phyloP scores from a whole-genome alignment of 2,329 filamentous ascomycete genomes.

The Bipolaris cookei region DNA sequence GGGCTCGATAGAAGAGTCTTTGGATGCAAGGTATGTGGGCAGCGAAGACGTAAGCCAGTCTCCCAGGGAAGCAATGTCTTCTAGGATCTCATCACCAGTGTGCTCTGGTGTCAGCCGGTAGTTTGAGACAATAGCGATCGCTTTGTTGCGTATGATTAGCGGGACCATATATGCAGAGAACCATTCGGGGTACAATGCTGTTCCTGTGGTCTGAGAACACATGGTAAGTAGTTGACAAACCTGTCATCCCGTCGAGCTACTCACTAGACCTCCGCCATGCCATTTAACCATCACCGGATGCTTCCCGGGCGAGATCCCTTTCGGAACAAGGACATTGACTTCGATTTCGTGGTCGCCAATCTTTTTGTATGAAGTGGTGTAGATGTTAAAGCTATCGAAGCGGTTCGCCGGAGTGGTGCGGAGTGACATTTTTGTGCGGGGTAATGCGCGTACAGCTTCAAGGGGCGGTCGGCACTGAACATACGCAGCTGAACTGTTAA shows the following conservation, averaged over 20 bases:
- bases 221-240: background rate
- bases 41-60: slow-evolving; percentile 9
- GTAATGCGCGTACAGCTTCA: background rate
- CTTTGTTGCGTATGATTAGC: slow-evolving; percentile 47
- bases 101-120: slow-evolving; percentile 61
- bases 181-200: slow-evolving; percentile 39
- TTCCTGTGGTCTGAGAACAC: slow-evolving; percentile 29
- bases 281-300: slow-evolving; percentile 53
- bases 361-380: slow-evolving; percentile 52
- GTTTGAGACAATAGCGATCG: slow-evolving; percentile 57
- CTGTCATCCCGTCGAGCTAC: background rate
- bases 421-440: background rate
- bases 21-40: slow-evolving; percentile 5
- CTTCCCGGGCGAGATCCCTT: slow-evolving; percentile 41
- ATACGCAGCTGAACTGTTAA: too few relatives aligned
- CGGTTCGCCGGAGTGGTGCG: slow-evolving; percentile 32
- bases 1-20: slow-evolving; percentile 13
- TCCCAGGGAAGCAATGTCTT: slow-evolving; percentile 57
- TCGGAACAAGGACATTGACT: slow-evolving; percentile 51
- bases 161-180: slow-evolving; percentile 47
- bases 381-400: slow-evolving; percentile 50
- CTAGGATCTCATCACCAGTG: slow-evolving; percentile 54
- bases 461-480: too few relatives aligned
- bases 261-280: slow-evolving; percentile 55
- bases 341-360: slow-evolving; percentile 48